phyloP scores from a whole-genome alignment of 352 stramenopile species.

The Chrysophaeum taylorii region DNA sequence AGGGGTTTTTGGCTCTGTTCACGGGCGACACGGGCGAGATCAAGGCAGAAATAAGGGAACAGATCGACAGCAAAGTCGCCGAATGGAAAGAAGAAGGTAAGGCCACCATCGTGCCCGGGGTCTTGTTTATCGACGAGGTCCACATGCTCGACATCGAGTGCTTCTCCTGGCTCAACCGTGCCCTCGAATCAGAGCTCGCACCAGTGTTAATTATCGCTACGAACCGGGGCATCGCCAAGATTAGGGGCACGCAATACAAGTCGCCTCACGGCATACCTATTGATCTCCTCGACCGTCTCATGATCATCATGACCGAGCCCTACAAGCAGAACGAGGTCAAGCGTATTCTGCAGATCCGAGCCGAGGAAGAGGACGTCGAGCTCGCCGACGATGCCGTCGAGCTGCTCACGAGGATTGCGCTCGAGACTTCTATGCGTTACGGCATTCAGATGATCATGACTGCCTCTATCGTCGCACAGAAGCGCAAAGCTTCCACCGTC shows the following conservation, averaged over 20 bases:
- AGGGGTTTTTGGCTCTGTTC: conserved; percentile 97
- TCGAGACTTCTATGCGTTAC: conserved; percentile 95
- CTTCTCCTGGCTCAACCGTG: conserved; percentile 98
- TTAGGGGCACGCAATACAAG: conserved; percentile 97
- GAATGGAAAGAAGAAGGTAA: conserved; percentile 84
- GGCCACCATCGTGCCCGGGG: conserved; percentile 92
- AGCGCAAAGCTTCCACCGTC: conserved; percentile 73
- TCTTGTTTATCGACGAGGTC: conserved; percentile 98
- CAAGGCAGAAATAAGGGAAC: conserved; percentile 93
- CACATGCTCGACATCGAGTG: conserved; percentile 99
- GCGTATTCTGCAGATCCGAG: conserved; percentile 91
- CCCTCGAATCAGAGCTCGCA: conserved; percentile 90
- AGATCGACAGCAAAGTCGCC: conserved; percentile 95
- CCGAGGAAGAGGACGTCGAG: conserved; percentile 96
- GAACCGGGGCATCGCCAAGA: conserved; percentile 95
- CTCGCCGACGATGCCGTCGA: conserved; percentile 92
- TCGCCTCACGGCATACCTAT: conserved; percentile 95
- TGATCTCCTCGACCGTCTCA: conserved; percentile 91
- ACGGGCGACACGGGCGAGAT: conserved; percentile 98
- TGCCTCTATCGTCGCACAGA: conserved; percentile 80
- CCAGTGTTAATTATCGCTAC: conserved; percentile 98
- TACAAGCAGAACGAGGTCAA: conserved; percentile 90
- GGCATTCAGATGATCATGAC: conserved; percentile 99
- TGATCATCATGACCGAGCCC: conserved; percentile 94
- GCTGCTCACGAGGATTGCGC: conserved; percentile 91